phyloP scores from a whole-genome alignment of 2,329 filamentous ascomycete species.

The Fusarium ambrosium region DNA sequence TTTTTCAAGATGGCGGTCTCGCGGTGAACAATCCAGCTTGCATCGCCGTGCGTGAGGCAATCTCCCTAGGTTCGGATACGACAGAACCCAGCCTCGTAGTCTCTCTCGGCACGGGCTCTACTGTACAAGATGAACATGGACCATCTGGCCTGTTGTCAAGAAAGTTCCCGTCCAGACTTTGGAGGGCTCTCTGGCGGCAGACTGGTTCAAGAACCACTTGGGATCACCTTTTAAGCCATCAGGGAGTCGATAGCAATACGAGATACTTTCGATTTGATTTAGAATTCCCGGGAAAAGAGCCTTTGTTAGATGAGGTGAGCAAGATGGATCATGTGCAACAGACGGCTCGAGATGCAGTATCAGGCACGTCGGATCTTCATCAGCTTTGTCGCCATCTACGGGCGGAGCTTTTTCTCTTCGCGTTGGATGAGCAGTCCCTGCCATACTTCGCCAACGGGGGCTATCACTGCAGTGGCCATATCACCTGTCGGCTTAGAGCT shows the following conservation, averaged over 20 bases:
- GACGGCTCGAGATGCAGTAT: constrained; percentile 3
- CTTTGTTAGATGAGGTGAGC: constrained; percentile 20
- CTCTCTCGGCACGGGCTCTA: constrained; percentile 31
- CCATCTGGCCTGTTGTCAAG: constrained; percentile 7
- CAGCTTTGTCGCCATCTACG: constrained; percentile 17
- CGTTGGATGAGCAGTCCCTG: constrained; percentile 14
- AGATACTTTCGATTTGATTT: constrained; percentile 24
- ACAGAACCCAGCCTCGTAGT: constrained; percentile 37
- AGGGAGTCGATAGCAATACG: constrained; percentile 13
- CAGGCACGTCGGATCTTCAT: neutral
- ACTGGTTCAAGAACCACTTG: constrained; percentile 25
- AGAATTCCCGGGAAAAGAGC: constrained; percentile 16
- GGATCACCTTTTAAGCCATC: constrained; percentile 26
- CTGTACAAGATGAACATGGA: neutral
- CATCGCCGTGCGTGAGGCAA: constrained; percentile 36
- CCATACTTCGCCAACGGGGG: constrained; percentile 11
- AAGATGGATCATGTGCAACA: constrained; percentile 16
- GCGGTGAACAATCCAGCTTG: constrained; percentile 38
- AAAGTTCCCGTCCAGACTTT: constrained; percentile 18
- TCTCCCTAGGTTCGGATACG: constrained; percentile 14
- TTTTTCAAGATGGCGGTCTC: constrained; percentile 39
- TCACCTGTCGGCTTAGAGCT: constrained; percentile 16
- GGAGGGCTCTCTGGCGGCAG: constrained; percentile 19
- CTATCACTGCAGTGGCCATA: constrained; percentile 18
- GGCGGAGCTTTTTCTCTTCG: constrained; percentile 26